Evolutionary conservation across 345 rosid species (phyloP).

Genomic region (Sisymbrium irio): DNA sequence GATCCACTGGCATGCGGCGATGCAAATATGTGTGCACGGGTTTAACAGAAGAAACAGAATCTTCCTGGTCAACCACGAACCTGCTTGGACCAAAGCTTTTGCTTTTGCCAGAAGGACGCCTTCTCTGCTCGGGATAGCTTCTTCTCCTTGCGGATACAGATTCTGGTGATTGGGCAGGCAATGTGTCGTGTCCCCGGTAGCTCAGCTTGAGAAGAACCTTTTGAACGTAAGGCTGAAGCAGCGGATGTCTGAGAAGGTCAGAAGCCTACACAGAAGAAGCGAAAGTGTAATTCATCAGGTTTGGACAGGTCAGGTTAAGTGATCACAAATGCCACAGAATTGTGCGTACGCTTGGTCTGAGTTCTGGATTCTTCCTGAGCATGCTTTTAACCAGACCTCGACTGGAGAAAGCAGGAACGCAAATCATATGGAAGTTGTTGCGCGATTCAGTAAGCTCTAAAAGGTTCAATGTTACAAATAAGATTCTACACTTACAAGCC

Average conservation of each 20-base stretch:
- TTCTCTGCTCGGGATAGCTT: conserved; percentile 56
- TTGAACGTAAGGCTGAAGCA: conserved; percentile 75
- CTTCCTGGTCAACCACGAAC: conserved; percentile 71
- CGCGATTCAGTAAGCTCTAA: neutral
- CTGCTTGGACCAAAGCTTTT: conserved; percentile 79
- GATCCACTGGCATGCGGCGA: conserved; percentile 44
- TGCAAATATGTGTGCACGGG: conserved; percentile 33
- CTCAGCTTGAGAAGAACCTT: conserved; percentile 71
- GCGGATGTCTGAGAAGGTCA: conserved; percentile 71
- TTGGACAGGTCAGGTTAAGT: neutral
- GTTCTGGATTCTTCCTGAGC: conserved; percentile 99
- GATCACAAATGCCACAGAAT: conserved; percentile 19
- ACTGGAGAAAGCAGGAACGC: conserved; percentile 40
- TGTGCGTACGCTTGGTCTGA: conserved; percentile 81
- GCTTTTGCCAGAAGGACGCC: conserved; percentile 49
- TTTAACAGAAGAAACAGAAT: conserved; percentile 60
- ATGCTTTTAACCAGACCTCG: conserved; percentile 94
- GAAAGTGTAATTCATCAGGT: conserved; percentile 1
- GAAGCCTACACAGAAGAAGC: conserved; percentile 63
- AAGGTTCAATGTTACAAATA: neutral
- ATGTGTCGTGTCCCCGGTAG: conserved; percentile 60
- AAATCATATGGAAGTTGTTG: conserved; percentile 10
- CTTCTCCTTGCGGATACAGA: conserved; percentile 51
- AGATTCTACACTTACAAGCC: conserved; percentile 68
- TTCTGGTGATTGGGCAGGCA: conserved; percentile 65